Evolutionary conservation across 306 rosid species (phyloP).

Genomic region (Prunus persica): Prunus_persica_NCBIv2 NC_034014.1:11287501-11288000

Average conservation of each 20-base stretch:
- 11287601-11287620: neutral
- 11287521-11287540: neutral
- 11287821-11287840: constrained; percentile 13
- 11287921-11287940: constrained; percentile 54
- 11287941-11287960: constrained; percentile 39
- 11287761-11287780: neutral
- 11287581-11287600: neutral
- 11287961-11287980: constrained; percentile 42
- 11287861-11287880: constrained; percentile 71
- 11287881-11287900: constrained; percentile 66
- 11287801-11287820: constrained; percentile 1
- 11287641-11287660: neutral
- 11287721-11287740: neutral
- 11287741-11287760: neutral
- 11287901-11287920: constrained; percentile 57
- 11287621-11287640: neutral
- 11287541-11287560: neutral
- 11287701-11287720: neutral
- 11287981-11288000: constrained; percentile 55
- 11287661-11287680: neutral
- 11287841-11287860: constrained; percentile 67
- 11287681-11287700: neutral
- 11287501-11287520: neutral
- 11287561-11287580: neutral
- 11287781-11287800: neutral